Percentiles rank a stretch among this genome's conserved stretches.
These are phyloP conservation scores for Onygenales sp. DNA, from an alignment of 2,329 filamentous ascomycete genomes.

Conservation along the genomic window DNA sequence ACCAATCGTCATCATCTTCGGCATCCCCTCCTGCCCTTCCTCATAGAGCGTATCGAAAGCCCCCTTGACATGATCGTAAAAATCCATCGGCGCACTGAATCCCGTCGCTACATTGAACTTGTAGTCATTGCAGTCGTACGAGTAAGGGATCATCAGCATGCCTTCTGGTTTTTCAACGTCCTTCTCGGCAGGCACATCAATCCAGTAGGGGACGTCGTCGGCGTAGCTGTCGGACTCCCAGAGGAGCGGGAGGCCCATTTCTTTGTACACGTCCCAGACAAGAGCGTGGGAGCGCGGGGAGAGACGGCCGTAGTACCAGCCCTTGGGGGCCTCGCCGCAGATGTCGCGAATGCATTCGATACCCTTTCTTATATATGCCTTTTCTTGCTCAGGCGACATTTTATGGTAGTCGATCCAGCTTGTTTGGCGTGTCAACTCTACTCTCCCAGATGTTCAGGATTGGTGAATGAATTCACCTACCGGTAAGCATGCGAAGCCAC, in stretches of 20 bases:
- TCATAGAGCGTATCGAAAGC: conserved; percentile 46
- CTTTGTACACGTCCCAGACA: conserved; percentile 42
- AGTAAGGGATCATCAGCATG: conserved; percentile 46
- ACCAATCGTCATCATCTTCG: conserved; percentile 50
- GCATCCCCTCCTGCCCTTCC: conserved; percentile 38
- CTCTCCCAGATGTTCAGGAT: background rate
- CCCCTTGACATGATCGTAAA: conserved; percentile 14
- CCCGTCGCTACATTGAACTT: conserved; percentile 36
- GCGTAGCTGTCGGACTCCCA: conserved; percentile 44
- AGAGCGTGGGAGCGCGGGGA: conserved; percentile 37
- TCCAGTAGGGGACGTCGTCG: conserved; percentile 48
- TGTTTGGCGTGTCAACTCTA: background rate
- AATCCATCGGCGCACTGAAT: conserved; percentile 30
- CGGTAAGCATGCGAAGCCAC: conserved; percentile 42
- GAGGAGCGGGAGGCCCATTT: conserved; percentile 42
- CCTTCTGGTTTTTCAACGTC: conserved; percentile 26
- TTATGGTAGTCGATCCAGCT: conserved; percentile 41
- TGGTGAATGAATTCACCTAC: background rate
- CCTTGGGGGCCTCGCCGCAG: conserved; percentile 37
- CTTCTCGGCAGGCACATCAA: conserved; percentile 42
- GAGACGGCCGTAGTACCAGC: conserved; percentile 41
- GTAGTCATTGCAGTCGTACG: conserved; percentile 48
- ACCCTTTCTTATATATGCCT: conserved; percentile 37
- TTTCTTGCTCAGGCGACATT: conserved; percentile 37
- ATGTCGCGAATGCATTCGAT: conserved; percentile 34